These are phyloP conservation scores for Collybia mongolica DNA, from an alignment of 768 basidiomycete species.

Conservation along the genomic window DNA sequence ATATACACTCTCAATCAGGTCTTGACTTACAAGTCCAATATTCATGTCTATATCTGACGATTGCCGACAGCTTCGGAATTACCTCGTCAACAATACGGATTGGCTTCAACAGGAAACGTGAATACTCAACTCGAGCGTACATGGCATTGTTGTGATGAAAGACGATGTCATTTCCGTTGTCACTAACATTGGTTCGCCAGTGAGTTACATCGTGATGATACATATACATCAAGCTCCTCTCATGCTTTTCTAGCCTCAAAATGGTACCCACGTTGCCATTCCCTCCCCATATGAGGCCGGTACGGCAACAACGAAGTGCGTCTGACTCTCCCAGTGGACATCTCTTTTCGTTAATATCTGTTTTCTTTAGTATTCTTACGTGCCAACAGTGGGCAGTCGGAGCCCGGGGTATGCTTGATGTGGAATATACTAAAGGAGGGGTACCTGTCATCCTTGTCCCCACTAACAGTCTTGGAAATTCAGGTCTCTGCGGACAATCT, in stretches of 20 bases:
- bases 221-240: not conserved
- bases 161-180: conserved; percentile 59
- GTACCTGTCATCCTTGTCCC: conserved; percentile 56
- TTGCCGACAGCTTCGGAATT: conserved; percentile 56
- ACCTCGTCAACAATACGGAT: conserved; percentile 50
- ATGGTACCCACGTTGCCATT: conserved; percentile 53
- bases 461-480: conserved; percentile 28
- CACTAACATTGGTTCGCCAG: conserved; percentile 76
- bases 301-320: conserved; percentile 58
- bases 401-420: conserved; percentile 57
- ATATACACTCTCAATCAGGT: conserved; percentile 64
- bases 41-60: not conserved
- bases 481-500: conserved; percentile 34
- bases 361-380: conserved; percentile 48
- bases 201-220: conserved; percentile 26
- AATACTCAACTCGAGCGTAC: conserved; percentile 46
- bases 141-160: conserved; percentile 65
- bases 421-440: conserved; percentile 66
- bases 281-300: conserved; percentile 50
- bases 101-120: conserved; percentile 54
- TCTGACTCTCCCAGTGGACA: conserved; percentile 2
- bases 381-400: conserved; percentile 72
- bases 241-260: conserved; percentile 44
- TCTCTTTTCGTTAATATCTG: not conserved
- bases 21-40: not conserved